phyloP scores from a whole-genome alignment of 306 rosid genomes.

The Rosa chinensis region DNA sequence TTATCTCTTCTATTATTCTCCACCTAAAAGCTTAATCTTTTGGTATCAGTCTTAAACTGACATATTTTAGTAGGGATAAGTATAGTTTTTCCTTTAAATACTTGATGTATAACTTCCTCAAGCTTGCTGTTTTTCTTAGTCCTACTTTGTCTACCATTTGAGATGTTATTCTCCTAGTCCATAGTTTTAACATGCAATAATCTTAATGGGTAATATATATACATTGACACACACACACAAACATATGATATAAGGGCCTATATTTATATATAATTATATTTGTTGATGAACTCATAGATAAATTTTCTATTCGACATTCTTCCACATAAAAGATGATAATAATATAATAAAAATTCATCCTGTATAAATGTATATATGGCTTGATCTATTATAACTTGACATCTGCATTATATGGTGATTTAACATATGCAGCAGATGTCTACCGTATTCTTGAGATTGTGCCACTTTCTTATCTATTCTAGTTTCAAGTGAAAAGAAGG shows the following conservation, averaged over 20 bases:
- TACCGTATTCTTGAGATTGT: neutral
- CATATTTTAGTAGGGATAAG: neutral
- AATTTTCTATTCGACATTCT: neutral
- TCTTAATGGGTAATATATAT: neutral
- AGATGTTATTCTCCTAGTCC: neutral
- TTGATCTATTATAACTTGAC: neutral
- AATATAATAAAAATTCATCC: neutral
- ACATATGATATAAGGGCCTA: neutral
- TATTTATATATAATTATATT: neutral
- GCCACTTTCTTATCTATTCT: neutral
- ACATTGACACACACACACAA: neutral
- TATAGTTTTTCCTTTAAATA: neutral
- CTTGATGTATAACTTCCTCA: neutral
- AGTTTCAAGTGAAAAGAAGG: neutral
- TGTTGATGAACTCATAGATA: neutral
- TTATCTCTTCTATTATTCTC: neutral
- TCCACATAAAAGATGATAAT: neutral
- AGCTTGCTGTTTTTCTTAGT: neutral
- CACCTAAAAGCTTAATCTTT: neutral
- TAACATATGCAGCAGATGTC: neutral
- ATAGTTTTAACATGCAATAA: neutral
- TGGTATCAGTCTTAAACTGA: neutral
- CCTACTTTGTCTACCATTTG: neutral
- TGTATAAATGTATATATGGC: neutral
- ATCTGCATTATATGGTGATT: neutral